Percentiles rank a stretch among this genome's conserved stretches.
Conservation (phyloP, 2,329 filamentous ascomycete species). For the Rhinocladiella mackenziei region DNA sequence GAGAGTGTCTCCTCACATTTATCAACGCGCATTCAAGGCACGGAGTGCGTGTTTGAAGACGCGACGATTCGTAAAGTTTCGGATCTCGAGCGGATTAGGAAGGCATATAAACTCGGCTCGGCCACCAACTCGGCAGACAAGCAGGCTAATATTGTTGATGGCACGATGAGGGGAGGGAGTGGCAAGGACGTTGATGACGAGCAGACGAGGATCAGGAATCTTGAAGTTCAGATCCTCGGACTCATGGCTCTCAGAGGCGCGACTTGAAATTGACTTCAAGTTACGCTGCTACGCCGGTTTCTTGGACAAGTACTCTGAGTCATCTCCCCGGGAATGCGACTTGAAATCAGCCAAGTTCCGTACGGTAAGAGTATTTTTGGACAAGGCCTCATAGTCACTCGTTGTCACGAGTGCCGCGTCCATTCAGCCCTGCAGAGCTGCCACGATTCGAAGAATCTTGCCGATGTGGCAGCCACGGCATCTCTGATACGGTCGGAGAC, state of each 20-base stretch:
- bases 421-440: too few species aligned
- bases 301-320: too few species aligned
- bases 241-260: constrained; percentile 72
- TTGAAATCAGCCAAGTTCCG: too few species aligned
- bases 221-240: constrained; percentile 68
- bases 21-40: constrained; percentile 58
- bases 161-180: background rate
- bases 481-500: too few species aligned
- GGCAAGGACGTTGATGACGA: constrained; percentile 29
- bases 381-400: too few species aligned
- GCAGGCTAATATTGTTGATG: constrained; percentile 10
- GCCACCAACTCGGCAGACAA: constrained; percentile 25
- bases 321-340: too few species aligned
- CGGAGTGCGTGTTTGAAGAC: constrained; percentile 58
- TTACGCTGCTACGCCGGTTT: background rate
- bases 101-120: constrained; percentile 76
- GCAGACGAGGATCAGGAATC: constrained; percentile 42
- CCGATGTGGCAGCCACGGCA: too few species aligned
- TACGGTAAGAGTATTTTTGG: too few species aligned
- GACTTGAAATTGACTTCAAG: constrained; percentile 31
- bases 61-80: constrained; percentile 55
- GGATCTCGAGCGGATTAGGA: constrained; percentile 68
- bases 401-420: too few species aligned
- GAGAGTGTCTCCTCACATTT: constrained; percentile 60
- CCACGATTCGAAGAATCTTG: too few species aligned